A percentile compares a stretch with the other conserved stretches of the same genome.
These are phyloP conservation scores for Triticum dicoccoides DNA, from an alignment of 176 grass and related monocot genomes.

Conservation along the genomic window DNA sequence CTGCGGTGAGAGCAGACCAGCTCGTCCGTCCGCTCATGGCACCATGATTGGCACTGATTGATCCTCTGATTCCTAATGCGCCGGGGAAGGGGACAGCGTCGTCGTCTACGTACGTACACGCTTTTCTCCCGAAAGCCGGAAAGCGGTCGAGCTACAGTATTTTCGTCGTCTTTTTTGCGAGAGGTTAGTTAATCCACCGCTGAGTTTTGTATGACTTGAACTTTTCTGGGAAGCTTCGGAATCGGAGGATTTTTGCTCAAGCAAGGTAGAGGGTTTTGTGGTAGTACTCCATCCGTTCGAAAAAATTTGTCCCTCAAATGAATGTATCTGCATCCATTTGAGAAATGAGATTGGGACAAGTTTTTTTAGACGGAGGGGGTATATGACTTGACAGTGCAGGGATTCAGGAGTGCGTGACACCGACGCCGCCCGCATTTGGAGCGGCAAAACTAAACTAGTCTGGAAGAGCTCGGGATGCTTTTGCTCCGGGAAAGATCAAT, in stretches of 20 bases:
- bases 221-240: neutral
- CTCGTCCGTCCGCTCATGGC: neutral
- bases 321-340: too few species aligned
- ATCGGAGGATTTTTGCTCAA: neutral
- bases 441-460: neutral
- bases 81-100: neutral
- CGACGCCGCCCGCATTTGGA: neutral
- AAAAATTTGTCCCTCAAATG: too few species aligned
- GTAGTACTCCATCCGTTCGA: too few species aligned
- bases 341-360: too few species aligned
- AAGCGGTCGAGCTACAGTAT: neutral
- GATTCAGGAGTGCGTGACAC: slow-evolving; percentile 8
- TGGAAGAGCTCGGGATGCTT: neutral
- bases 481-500: slow-evolving; percentile 12
- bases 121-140: neutral
- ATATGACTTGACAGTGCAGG: neutral
- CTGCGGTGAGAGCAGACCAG: neutral
- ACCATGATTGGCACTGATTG: slow-evolving; percentile 16
- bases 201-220: neutral
- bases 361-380: too few species aligned
- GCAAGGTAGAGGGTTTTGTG: neutral
- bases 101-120: neutral
- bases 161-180: neutral
- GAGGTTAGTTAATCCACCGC: neutral
- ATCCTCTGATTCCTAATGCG: neutral